Percentiles rank a stretch among this genome's conserved stretches.
Evolutionary conservation across 2,329 filamentous ascomycete species (phyloP).

Genomic region (Penicillium sp.): DNA sequence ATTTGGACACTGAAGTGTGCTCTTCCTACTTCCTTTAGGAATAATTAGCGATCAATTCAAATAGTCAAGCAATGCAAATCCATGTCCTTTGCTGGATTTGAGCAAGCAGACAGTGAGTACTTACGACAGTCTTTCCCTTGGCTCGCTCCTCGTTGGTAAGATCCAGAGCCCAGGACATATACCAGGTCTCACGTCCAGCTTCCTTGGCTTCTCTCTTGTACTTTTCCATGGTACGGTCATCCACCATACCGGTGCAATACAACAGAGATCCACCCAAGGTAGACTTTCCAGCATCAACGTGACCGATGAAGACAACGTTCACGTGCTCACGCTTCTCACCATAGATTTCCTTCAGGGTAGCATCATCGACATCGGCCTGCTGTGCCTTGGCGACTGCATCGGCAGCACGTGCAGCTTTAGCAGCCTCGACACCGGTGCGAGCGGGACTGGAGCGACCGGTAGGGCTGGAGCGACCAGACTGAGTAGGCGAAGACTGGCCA

Average conservation of each 20-base stretch:
- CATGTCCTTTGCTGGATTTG: no score
- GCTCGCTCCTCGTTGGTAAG: constrained; percentile 92
- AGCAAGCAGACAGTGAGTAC: no score
- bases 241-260: constrained; percentile 97
- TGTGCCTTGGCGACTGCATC: constrained; percentile 84
- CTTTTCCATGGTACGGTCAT: constrained; percentile 96
- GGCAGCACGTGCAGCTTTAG: constrained; percentile 63
- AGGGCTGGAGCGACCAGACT: constrained; percentile 80
- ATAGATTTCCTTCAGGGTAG: constrained; percentile 87
- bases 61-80: no score
- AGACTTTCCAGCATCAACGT: constrained; percentile 97
- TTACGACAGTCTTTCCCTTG: constrained; percentile 80
- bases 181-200: constrained; percentile 95
- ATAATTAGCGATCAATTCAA: no score
- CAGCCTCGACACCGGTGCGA: constrained; percentile 59
- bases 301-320: constrained; percentile 96
- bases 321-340: constrained; percentile 77
- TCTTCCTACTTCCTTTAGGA: constrained; percentile 62
- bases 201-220: constrained; percentile 97
- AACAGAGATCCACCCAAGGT: constrained; percentile 92
- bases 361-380: constrained; percentile 72
- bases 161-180: constrained; percentile 97
- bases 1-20: constrained; percentile 83
- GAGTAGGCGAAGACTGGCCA: constrained; percentile 76
- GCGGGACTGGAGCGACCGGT: constrained; percentile 72